Percentiles rank a stretch among this genome's conserved stretches.
phyloP scores from a whole-genome alignment of 805 yeast species.

The Saccharomycopsis olivae region DNA sequence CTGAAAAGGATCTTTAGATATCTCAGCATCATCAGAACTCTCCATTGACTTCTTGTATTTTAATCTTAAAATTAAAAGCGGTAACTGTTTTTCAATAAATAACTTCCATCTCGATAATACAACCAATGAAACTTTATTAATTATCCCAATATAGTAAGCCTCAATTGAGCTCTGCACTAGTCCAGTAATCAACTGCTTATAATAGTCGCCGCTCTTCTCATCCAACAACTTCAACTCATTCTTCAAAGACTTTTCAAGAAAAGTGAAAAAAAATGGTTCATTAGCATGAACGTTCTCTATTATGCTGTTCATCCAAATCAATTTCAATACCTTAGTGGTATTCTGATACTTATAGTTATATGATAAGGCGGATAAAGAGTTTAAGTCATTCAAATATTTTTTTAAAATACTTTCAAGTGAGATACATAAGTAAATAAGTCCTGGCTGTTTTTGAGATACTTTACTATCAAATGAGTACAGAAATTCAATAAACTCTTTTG shows the following conservation, averaged over 20 bases:
- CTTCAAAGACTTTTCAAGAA: conserved; percentile 2
- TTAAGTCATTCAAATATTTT: conserved; percentile 1
- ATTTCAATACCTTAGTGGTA: conserved; percentile 8
- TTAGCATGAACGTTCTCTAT: conserved; percentile 2
- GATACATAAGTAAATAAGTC: neutral
- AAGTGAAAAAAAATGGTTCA: conserved; percentile 4
- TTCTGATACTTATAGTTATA: neutral
- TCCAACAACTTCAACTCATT: conserved; percentile 8
- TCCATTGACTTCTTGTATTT: conserved; percentile 1
- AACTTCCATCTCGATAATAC: conserved; percentile 31
- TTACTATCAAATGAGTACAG: conserved; percentile 5
- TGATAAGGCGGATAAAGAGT: neutral
- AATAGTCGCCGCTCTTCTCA: conserved; percentile 4
- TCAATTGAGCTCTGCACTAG: conserved; percentile 11
- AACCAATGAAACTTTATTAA: conserved; percentile 1
- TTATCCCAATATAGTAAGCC: conserved; percentile 5
- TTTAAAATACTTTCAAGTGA: neutral
- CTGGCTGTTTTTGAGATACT: neutral
- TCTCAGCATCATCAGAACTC: neutral
- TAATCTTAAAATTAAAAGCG: conserved; percentile 28
- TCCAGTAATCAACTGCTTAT: conserved; percentile 1
- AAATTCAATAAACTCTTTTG: conserved; percentile 6
- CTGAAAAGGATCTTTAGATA: neutral
- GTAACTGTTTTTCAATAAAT: conserved; percentile 36
- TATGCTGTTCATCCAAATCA: conserved; percentile 9